Conservation (phyloP, 371 early-diverging fungal genomes). For the Parasitella parasitica region DNA sequence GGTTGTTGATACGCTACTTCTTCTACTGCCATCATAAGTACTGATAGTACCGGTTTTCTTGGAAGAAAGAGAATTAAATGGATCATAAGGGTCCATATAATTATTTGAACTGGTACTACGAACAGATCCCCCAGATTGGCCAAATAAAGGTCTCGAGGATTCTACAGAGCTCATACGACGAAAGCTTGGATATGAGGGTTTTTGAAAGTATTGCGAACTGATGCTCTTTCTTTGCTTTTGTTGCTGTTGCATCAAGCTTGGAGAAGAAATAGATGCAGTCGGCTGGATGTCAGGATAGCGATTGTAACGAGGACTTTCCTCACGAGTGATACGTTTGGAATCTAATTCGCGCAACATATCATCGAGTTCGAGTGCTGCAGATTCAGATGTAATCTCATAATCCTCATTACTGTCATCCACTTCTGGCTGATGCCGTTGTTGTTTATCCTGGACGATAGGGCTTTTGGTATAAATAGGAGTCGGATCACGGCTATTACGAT, state of each 20-base stretch:
- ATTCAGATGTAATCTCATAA: not conserved
- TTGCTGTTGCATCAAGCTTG: constrained; percentile 6
- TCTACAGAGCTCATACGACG: constrained; percentile 16
- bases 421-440: not conserved
- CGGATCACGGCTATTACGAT: not conserved
- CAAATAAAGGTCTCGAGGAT: not conserved
- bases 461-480: not conserved
- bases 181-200: not conserved
- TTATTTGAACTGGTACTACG: not conserved
- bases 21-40: not conserved
- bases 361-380: constrained; percentile 17
- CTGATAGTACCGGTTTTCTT: constrained; percentile 3
- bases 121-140: not conserved
- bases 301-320: not conserved
- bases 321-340: constrained; percentile 9
- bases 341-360: constrained; percentile 21
- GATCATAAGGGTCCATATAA: constrained; percentile 16
- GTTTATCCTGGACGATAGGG: not conserved
- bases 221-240: constrained; percentile 15
- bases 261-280: constrained; percentile 18
- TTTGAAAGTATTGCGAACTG: not conserved
- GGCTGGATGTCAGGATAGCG: constrained; percentile 11
- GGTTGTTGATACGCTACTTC: not conserved
- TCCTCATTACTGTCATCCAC: constrained; percentile 1
- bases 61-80: constrained; percentile 21